Conservation (phyloP, 129 eudicot genomes). For the Heracleum sosnowskyi region DNA sequence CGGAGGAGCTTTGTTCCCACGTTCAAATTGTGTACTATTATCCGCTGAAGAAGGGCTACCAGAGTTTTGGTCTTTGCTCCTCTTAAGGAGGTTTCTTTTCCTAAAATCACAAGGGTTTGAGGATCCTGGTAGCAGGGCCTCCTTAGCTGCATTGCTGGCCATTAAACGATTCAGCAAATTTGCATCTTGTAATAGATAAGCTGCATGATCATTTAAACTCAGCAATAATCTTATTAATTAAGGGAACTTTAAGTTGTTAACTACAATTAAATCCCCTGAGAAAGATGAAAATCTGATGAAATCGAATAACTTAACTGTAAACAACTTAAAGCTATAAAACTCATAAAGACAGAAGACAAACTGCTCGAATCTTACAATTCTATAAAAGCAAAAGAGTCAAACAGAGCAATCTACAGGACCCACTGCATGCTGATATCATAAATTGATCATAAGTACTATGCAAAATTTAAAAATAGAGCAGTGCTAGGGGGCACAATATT, state of each 20-base stretch:
- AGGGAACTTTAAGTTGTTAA: no score
- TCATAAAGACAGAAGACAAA: not conserved
- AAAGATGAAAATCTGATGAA: no score
- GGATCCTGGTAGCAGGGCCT: constrained; percentile 34
- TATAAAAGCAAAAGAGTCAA: not conserved
- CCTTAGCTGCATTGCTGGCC: constrained; percentile 30
- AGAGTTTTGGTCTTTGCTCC: constrained; percentile 19
- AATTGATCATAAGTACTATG: not conserved
- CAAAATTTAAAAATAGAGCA: not conserved
- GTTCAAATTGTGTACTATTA: constrained; percentile 1
- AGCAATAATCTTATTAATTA: no score
- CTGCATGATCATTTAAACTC: not conserved
- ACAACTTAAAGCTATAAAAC: not conserved
- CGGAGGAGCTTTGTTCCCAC: constrained; percentile 5
- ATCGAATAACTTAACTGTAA: not conserved
- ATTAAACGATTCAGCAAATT: constrained; percentile 21
- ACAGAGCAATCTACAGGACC: no score
- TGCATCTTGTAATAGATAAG: not conserved
- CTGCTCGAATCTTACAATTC: not conserved
- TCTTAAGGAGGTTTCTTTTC: constrained; percentile 18
- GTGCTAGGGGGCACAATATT: not conserved
- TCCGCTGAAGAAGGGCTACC: constrained; percentile 13
- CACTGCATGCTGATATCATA: no score
- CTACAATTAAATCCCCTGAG: not conserved
- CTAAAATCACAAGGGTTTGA: constrained; percentile 5